Evolutionary conservation across 2,329 filamentous ascomycete genomes (phyloP).

Genomic region (Eutypella sp.): DNA sequence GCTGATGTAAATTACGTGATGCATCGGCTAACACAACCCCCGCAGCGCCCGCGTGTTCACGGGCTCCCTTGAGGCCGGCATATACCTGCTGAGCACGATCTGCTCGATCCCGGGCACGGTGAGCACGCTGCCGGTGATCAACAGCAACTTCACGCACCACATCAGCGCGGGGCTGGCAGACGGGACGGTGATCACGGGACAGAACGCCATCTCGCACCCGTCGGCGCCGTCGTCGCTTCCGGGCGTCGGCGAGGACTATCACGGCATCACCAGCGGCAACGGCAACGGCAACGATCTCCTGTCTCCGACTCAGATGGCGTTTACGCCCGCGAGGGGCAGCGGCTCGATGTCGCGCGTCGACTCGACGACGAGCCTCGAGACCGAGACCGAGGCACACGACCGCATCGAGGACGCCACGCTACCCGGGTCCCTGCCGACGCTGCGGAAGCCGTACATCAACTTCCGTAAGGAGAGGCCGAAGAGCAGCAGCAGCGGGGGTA

Average conservation of each 20-base stretch:
- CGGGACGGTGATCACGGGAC: conserved; percentile 76
- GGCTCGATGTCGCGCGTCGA: too few relatives aligned
- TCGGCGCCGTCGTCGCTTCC: conserved; percentile 56
- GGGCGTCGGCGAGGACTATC: conserved; percentile 21
- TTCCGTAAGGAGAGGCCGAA: conserved; percentile 59
- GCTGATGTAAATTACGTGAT: not conserved
- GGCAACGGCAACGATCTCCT: conserved; percentile 19
- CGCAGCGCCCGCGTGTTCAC: conserved; percentile 73
- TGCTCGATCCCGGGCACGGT: conserved; percentile 76
- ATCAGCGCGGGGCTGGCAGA: conserved; percentile 79
- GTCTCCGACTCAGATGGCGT: conserved; percentile 15
- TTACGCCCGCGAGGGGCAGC: too few relatives aligned
- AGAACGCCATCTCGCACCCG: conserved; percentile 89
- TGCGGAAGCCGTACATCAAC: conserved; percentile 74
- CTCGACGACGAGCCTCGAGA: too few relatives aligned
- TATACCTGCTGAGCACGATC: conserved; percentile 83
- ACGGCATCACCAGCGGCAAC: conserved; percentile 22
- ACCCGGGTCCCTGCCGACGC: conserved; percentile 72
- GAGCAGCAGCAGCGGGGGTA: not conserved
- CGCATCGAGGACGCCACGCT: conserved; percentile 74
- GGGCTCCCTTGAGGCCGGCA: conserved; percentile 85
- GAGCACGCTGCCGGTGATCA: conserved; percentile 81
- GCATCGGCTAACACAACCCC: not conserved
- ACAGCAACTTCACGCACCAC: conserved; percentile 92
- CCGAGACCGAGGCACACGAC: conserved; percentile 51